Evolutionary conservation across 257 asterid genomes (phyloP).

Genomic region (Thymus mandschuricus): DNA sequence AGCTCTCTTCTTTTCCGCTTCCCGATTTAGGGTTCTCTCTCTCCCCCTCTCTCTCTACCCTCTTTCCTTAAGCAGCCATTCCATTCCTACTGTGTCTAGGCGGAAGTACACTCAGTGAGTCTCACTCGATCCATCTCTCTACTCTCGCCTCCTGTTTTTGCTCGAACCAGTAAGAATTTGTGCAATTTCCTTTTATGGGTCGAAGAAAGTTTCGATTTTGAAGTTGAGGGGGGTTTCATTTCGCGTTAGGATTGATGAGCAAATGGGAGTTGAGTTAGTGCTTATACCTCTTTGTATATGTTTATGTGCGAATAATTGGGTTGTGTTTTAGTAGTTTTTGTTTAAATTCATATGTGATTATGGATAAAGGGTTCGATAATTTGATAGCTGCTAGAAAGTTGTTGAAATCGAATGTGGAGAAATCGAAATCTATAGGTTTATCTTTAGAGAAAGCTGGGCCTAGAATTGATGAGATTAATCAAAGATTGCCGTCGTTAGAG

Average conservation of each 20-base stretch:
- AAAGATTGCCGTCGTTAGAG: conserved; percentile 69
- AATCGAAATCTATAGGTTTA: conserved; percentile 57
- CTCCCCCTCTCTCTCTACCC: not conserved
- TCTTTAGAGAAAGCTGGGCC: conserved; percentile 68
- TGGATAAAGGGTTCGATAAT: conserved; percentile 62
- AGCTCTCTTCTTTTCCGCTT: conserved; percentile 30
- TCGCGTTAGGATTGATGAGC: conserved; percentile 30
- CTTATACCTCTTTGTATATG: too few relatives aligned
- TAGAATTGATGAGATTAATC: conserved; percentile 69
- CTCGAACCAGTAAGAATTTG: not conserved
- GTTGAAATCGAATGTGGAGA: conserved; percentile 65
- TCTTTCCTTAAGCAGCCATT: conserved; percentile 25
- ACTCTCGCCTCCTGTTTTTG: not conserved
- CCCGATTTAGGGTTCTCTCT: conserved; percentile 43
- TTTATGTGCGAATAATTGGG: conserved; percentile 1
- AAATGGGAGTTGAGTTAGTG: conserved; percentile 35
- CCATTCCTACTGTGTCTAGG: not conserved
- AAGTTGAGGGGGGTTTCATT: conserved; percentile 25
- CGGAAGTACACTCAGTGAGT: conserved; percentile 43
- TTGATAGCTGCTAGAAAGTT: conserved; percentile 69
- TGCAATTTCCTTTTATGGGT: not conserved
- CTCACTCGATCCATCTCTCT: not conserved
- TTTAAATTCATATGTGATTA: conserved; percentile 33
- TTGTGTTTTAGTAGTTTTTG: conserved; percentile 21
- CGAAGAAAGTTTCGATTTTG: conserved; percentile 19